Evolutionary conservation across 106 monocot genomes (phyloP).

Genomic region (Gastrodia elata): DNA sequence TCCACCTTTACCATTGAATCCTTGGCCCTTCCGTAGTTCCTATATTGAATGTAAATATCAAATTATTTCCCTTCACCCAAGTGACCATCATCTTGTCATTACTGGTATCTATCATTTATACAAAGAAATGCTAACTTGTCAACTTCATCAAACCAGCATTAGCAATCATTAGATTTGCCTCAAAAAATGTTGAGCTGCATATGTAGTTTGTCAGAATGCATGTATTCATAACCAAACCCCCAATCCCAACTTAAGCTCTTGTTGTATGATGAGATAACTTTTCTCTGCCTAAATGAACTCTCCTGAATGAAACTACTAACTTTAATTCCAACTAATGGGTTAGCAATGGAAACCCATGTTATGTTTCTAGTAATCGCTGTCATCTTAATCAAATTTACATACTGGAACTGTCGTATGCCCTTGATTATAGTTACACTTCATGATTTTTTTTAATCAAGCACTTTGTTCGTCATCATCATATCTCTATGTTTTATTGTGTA

Average conservation of each 20-base stretch:
- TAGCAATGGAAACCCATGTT: background rate
- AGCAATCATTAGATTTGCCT: background rate
- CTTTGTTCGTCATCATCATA: too few relatives aligned
- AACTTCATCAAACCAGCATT: background rate
- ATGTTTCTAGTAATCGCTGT: background rate
- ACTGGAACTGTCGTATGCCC: too few relatives aligned
- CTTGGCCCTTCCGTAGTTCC: too few relatives aligned
- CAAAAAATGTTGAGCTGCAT: background rate
- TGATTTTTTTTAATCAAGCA: too few relatives aligned
- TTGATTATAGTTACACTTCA: too few relatives aligned
- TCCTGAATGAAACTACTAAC: background rate
- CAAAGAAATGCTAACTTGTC: background rate
- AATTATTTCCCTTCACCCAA: background rate
- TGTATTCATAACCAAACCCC: background rate
- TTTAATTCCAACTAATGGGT: background rate
- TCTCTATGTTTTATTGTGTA: background rate
- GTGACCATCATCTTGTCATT: background rate
- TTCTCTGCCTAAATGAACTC: background rate
- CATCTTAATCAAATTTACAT: too few relatives aligned
- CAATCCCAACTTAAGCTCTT: background rate
- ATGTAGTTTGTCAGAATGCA: background rate
- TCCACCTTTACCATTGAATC: background rate
- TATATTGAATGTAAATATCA: background rate
- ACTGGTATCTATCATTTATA: background rate
- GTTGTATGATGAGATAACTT: background rate